These are phyloP conservation scores for Chrysanthemum makinoi DNA, from an alignment of 129 eudicot species.

Conservation along the genomic window DNA sequence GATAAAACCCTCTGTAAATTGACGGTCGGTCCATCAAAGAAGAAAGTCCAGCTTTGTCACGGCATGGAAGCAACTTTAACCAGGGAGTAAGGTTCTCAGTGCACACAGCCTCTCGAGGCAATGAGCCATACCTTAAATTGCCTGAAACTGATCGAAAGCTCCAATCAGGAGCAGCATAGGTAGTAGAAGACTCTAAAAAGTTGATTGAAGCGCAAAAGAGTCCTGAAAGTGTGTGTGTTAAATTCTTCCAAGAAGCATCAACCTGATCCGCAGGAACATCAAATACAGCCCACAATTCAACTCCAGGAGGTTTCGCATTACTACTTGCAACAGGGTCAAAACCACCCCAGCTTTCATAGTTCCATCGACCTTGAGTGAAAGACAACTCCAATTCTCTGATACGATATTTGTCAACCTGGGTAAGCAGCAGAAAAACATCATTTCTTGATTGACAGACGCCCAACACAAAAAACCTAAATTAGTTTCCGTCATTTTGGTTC, in stretches of 20 bases:
- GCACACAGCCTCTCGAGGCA: conserved; percentile 99
- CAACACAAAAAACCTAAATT: neutral
- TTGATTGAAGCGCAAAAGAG: conserved; percentile 97
- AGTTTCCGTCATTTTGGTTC: conserved; percentile 19
- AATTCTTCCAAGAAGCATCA: conserved; percentile 91
- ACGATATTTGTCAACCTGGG: conserved; percentile 78
- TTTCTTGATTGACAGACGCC: conserved; percentile 3
- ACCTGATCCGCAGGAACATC: conserved; percentile 74
- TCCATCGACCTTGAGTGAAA: conserved; percentile 99
- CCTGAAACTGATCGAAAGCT: conserved; percentile 61
- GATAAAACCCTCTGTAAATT: conserved; percentile 86
- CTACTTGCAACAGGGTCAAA: conserved; percentile 78
- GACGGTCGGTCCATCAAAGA: conserved; percentile 90
- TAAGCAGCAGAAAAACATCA: conserved; percentile 29
- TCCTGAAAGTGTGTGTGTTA: conserved; percentile 97
- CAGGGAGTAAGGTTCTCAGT: conserved; percentile 98
- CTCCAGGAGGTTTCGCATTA: conserved; percentile 98
- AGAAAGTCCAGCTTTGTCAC: conserved; percentile 92
- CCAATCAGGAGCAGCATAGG: conserved; percentile 85
- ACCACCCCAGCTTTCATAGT: conserved; percentile 96
- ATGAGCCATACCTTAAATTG: conserved; percentile 77
- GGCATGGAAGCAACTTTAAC: conserved; percentile 93
- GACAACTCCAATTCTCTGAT: conserved; percentile 89
- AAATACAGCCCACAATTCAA: conserved; percentile 93
- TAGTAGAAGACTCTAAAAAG: conserved; percentile 86